Base-by-base conservation (phyloP, 176 grass and related monocot species). In the Thalia dealbata region DNA sequence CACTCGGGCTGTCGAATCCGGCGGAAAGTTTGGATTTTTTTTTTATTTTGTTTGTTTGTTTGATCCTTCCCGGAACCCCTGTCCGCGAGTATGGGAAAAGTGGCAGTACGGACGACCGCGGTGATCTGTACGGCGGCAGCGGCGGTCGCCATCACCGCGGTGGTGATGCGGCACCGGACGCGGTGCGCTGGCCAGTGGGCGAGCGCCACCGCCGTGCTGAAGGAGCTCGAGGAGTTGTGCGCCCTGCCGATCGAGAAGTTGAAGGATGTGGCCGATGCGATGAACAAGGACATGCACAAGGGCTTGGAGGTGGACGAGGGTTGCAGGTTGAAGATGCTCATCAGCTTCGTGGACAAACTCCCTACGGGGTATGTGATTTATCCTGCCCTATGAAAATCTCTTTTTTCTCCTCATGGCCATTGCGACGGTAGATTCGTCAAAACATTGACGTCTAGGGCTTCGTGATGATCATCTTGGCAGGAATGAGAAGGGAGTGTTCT, bases 291-390 rank as follows among this genome's bases (percentile, higher is more conserved):
- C 38, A 75, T 75, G 73, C 55, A 45, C 23, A n/a, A 56, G 5
- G 73, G 73, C 3, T 56, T 75, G 35, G 73, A 35, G 32, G 61
- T 56, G 2, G 73, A 75, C 22, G 73, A 58, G 2, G 58, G 32
- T n/a, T 62, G 56, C 73, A 75, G 19, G n/a, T 38, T 75, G 38
- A 75, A 75, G 73, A 75, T 75, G 73, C 19, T 75, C 12, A 48
- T 75, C 2, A 75, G 73, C 56, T 75, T 23, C 27, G 73, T 75
- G 12, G 73, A 75, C 58, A 75, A 62, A 32, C 73, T 75, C 56
- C 73, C 73, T 14, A 63, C 35, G 7, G 73, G 55, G 73, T 75
- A 63, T 10, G 12, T 10, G 12, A 35, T 27, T 28, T 61, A 25
- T 75, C 38, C 29, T 62, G 45, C 22, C 26, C 25, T 12, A 13